Base-by-base conservation (phyloP, 1,284 basidiomycete genomes). In the Cryptococcus floricola region DNA sequence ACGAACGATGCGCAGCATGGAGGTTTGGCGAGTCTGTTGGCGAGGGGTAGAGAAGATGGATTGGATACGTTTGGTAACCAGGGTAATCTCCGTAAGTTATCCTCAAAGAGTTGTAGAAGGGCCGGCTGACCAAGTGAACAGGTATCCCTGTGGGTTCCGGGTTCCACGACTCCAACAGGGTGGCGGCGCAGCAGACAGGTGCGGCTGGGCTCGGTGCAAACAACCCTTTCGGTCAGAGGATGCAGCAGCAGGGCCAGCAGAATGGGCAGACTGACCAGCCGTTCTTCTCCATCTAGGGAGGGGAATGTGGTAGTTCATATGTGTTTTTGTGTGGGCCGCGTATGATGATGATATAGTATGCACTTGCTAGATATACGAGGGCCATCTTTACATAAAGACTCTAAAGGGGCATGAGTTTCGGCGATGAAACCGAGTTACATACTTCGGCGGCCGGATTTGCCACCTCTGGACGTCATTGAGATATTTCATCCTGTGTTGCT, bases 51-150 rank as follows among this genome's bases (percentile, higher is more conserved):
- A 55, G 91, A 91, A 54, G 91, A 91, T 65, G 93, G 94, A 0
- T 80, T 88, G 73, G 93, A 97, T 78, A 94, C 93, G 43, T 97
- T 97, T 71, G 93, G 93, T 50, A 97, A 97, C 74, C 68, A 85
- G 42, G 93, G 94, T 39, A 69, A 81, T 53, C 75, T 94, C 58
- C 83, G 93, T 75, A 81, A 87, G 69, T 62, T 80, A 48, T 19
- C 61, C 19, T 57, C 61, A 34, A 3, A 7, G 9, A 16, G 18
- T 5, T 44, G 25, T 27, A 16, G 23, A 23, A 23, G 23, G 23
- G 42, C 42, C 31, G 10, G 13, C 14, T 27, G 42, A 45, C 4
- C n/a, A 27, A 27, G 43, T 48, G n/a, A 23, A 48, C 61, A 87
- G 87, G 69, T 87, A 86, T 71, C 84, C 89, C 38, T 80, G 85